A percentile compares a stretch with the other conserved stretches of the same genome.
Evolutionary conservation across 495 filamentous ascomycete species (phyloP).

Genomic region (Peziza echinospora): DNA sequence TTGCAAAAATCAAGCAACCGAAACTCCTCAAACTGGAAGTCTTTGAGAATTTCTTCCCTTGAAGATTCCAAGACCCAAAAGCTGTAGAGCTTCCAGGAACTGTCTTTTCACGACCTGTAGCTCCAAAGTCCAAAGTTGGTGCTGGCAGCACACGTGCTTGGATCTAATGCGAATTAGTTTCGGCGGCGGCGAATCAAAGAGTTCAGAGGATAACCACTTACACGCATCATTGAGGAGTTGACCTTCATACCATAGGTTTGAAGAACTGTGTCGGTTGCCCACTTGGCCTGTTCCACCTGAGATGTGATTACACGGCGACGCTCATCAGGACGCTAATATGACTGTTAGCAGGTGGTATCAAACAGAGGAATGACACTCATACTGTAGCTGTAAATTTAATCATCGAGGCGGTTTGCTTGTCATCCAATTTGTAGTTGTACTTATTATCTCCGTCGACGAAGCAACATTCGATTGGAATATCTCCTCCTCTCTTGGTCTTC

Average conservation of each 20-base stretch:
- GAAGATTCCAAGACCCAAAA: constrained; percentile 64
- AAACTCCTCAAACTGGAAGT: constrained; percentile 38
- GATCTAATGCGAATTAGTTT: too few relatives aligned
- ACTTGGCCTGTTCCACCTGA: constrained; percentile 45
- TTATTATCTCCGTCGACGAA: constrained; percentile 41
- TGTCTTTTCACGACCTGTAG: constrained; percentile 15
- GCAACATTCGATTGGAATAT: constrained; percentile 64
- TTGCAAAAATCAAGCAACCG: constrained; percentile 39
- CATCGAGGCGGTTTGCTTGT: constrained; percentile 51
- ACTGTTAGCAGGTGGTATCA: constrained; percentile 56
- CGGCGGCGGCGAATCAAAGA: too few relatives aligned
- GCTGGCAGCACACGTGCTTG: constrained; percentile 48
- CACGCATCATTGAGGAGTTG: constrained; percentile 32
- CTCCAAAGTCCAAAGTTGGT: constrained; percentile 44
- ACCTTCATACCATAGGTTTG: constrained; percentile 47
- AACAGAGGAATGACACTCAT: background rate
- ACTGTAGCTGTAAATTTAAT: constrained; percentile 55
- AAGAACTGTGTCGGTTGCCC: constrained; percentile 41
- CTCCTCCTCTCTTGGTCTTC: constrained; percentile 40
- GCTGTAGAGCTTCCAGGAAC: constrained; percentile 5
- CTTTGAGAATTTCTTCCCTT: constrained; percentile 57
- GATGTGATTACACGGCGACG: constrained; percentile 40
- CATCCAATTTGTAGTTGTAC: constrained; percentile 55
- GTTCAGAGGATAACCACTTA: constrained; percentile 12
- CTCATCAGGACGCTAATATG: constrained; percentile 40